Base-by-base conservation (phyloP, 495 filamentous ascomycete species). In the Aspergillus campestris region DNA sequence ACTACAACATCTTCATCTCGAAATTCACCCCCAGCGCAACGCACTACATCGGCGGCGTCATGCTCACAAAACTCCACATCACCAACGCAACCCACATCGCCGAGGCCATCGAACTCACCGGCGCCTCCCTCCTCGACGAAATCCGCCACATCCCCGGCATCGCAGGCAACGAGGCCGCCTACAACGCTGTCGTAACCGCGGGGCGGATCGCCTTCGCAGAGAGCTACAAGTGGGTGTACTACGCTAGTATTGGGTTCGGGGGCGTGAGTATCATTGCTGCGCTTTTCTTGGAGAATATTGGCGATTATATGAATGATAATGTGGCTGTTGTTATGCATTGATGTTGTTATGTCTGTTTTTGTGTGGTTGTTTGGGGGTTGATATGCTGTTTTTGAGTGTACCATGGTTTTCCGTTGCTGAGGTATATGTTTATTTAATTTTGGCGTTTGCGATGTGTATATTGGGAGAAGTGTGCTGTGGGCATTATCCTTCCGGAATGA, bases 1-100 rank as follows among this genome's bases (percentile, higher is more conserved):
- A 88, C 72, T 87, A 81, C 73, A 88, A 86, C 56, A 72, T 88
- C 52, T 88, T 86, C 65, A 59, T 77, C 51, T 71, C 72, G 51
- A 84, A 83, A 62, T 80, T 86, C 47, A 50, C 72, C 10, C 72
- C 78, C 0, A 60, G 68, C 13, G 73, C 80, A 30, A 57, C 44
- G 7, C 39, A 70, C 37, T 71, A 75, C 43, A 74, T 85, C 11
- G 75, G 72, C 14, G 71, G 67, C 7, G 69, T 74, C 1, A 81
- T 82, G 69, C 43, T 63, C 3, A 54, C 59, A 10, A 44, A 76
- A 42, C 62, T 76, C 32, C 71, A 75, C 45, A 82, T 87, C 55
- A 75, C 67, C 5, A 61, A 78, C 48, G 38, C 50, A 0, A 51
- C 50, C 12, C 47, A 60, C 9, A 72, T 72, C 45, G 42, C 52